Percentiles rank a stretch among this genome's conserved stretches.
Evolutionary conservation across 2,329 filamentous ascomycete genomes (phyloP).

Genomic region (Conoideocrella luteorostrata): DNA sequence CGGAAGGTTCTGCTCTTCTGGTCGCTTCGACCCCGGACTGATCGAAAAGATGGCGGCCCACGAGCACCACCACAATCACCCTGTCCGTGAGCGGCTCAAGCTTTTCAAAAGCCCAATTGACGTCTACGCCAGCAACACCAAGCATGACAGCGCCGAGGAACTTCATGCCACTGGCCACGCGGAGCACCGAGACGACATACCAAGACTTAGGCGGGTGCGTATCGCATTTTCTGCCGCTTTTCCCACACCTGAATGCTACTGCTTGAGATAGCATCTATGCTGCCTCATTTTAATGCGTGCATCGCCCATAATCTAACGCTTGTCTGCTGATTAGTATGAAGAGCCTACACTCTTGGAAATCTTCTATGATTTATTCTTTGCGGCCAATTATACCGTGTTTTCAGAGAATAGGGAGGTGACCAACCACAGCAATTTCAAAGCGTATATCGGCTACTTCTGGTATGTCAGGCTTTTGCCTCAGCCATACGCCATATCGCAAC

Average conservation of each 20-base stretch:
- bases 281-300: too few species aligned
- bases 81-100: conserved; percentile 20
- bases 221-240: neutral
- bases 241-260: too few species aligned
- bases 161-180: neutral
- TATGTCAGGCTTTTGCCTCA: too few species aligned
- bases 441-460: conserved; percentile 31
- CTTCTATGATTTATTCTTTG: conserved; percentile 34
- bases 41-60: neutral
- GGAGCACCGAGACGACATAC: conserved; percentile 11
- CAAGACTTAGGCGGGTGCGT: conserved; percentile 20
- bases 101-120: conserved; percentile 26
- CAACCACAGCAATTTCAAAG: conserved; percentile 23
- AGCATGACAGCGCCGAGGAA: neutral
- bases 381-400: conserved; percentile 60
- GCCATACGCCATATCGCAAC: too few species aligned
- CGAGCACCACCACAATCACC: conserved; percentile 2
- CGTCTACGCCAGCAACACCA: neutral
- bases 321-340: conserved; percentile 22
- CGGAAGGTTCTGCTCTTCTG: too few species aligned
- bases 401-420: conserved; percentile 25
- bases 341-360: conserved; percentile 31
- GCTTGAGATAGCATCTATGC: too few species aligned
- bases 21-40: too few species aligned
- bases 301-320: too few species aligned